Evolutionary conservation across 2,329 filamentous ascomycete species (phyloP), one percentile per base, ranked within the genome.

Genomic region (Tolypocladium endophyticum): DNA sequence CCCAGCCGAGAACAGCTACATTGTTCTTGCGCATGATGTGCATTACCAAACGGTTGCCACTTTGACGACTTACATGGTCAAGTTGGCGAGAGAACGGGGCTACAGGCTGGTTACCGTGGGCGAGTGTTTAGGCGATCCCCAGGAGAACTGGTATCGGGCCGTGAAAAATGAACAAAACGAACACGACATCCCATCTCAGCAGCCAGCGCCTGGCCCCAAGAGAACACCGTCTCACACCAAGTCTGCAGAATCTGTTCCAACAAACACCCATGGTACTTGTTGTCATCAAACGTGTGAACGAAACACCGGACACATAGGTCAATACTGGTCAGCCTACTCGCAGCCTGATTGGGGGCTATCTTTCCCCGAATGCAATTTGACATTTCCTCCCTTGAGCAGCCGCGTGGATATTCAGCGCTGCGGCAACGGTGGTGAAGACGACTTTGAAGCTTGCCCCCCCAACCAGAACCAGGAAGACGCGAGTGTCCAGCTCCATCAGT

Each of bases 21-120:
- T 86, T 50, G 74, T 78, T 23, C 80, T 86, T 56, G 76, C 76
- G 0, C 81, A 83, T 64, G 80, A 83, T 62, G 77, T 81, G 30
- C 78, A 81, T 59, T 67, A 76, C 59, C 73, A 78, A 63, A 80
- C 79, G 0, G 79, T 77, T 4, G 63, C 69, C 8, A 76, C 73
- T 43, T 67, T 82, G 60, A 69, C 71, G 5, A 55, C 66, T 66
- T 77, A 71, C 66, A 80, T 81, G 77, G 67, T 81, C 23, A 61
- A 70, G 16, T 68, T 68, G 56, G 71, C 81, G 18, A 65, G 67
- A 30, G 64, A 68, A 4, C 71, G 76, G 23, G 81, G 80, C 0
- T 77, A 76, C 63, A 69, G 65, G 54, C 76, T 78, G 52, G 80
- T 82, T 35, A 82, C 82, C 1, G 77, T 85, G 5, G 83, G 81